phyloP scores from a whole-genome alignment of 768 basidiomycete species.

The Trametes coccinea region DNA sequence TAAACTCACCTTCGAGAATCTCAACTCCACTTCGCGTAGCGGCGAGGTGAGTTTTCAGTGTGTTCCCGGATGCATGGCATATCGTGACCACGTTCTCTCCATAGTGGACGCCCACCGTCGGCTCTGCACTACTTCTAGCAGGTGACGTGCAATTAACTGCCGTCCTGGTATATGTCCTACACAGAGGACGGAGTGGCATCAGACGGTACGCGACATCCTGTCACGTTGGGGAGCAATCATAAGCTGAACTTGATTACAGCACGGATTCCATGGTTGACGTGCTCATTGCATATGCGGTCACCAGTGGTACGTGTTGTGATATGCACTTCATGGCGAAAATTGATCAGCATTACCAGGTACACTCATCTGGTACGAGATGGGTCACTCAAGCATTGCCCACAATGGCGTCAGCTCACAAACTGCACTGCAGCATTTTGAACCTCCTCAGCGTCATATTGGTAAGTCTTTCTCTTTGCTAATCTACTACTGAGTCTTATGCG shows the following conservation, averaged over 20 bases:
- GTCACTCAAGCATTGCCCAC: too few species aligned
- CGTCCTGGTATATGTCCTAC: conserved; percentile 4
- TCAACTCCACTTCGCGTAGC: background rate
- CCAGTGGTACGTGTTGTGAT: background rate
- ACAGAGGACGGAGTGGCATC: background rate
- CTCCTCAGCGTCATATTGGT: too few species aligned
- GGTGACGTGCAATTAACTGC: background rate
- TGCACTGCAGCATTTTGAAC: too few species aligned
- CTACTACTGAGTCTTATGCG: background rate
- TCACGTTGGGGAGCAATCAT: too few species aligned
- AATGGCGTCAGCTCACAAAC: too few species aligned
- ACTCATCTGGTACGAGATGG: too few species aligned
- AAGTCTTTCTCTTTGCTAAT: too few species aligned
- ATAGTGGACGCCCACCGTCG: background rate
- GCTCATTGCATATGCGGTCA: background rate
- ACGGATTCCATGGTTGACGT: background rate
- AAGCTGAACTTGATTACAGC: background rate
- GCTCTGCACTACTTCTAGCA: background rate
- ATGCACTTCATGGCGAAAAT: background rate
- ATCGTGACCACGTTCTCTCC: background rate
- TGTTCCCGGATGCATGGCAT: background rate
- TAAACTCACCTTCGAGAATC: too few species aligned
- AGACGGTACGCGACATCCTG: background rate
- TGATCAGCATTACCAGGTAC: background rate
- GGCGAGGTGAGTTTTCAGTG: background rate